Percentiles rank a stretch among this genome's conserved stretches.
Evolutionary conservation across 2,329 filamentous ascomycete species (phyloP).

Genomic region (Metarhizium album): DNA sequence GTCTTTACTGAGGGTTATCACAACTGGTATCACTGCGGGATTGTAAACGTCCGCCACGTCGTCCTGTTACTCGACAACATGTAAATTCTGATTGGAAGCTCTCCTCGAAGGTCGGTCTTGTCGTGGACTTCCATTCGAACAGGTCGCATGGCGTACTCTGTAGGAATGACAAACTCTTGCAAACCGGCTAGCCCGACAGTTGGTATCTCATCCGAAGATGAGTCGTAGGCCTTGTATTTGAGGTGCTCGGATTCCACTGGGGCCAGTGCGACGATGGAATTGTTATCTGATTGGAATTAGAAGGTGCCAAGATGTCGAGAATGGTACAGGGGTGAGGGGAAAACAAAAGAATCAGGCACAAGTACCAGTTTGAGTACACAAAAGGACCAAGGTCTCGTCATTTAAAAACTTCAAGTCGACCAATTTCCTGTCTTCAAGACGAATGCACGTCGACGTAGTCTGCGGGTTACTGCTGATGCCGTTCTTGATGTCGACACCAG

Average conservation of each 20-base stretch:
- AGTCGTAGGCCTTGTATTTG: constrained; percentile 25
- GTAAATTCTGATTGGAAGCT: constrained; percentile 38
- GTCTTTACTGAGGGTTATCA: neutral
- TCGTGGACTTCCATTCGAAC: constrained; percentile 42
- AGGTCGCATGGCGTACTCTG: constrained; percentile 21
- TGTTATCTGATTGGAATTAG: constrained; percentile 12
- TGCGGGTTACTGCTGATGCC: constrained; percentile 42
- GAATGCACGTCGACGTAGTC: constrained; percentile 29
- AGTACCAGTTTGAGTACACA: constrained; percentile 35
- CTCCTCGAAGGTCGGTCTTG: constrained; percentile 30
- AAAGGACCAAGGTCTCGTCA: constrained; percentile 47
- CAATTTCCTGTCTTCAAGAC: constrained; percentile 32
- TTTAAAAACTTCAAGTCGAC: constrained; percentile 60
- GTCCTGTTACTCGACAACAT: constrained; percentile 37
- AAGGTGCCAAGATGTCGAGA: neutral
- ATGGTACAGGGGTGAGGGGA: too few relatives aligned
- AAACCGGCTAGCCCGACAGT: constrained; percentile 11
- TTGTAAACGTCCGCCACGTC: constrained; percentile 35
- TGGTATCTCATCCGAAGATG: constrained; percentile 5
- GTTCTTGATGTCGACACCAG: constrained; percentile 40
- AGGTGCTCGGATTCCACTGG: constrained; percentile 26
- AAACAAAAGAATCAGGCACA: neutral
- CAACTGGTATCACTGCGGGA: constrained; percentile 16
- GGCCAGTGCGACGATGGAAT: constrained; percentile 20
- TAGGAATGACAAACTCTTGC: constrained; percentile 17